A percentile compares a stretch with the other conserved stretches of the same genome.
These are phyloP conservation scores for Solanum tarijense DNA, from an alignment of 257 asterid genomes.

Conservation along the genomic window DNA sequence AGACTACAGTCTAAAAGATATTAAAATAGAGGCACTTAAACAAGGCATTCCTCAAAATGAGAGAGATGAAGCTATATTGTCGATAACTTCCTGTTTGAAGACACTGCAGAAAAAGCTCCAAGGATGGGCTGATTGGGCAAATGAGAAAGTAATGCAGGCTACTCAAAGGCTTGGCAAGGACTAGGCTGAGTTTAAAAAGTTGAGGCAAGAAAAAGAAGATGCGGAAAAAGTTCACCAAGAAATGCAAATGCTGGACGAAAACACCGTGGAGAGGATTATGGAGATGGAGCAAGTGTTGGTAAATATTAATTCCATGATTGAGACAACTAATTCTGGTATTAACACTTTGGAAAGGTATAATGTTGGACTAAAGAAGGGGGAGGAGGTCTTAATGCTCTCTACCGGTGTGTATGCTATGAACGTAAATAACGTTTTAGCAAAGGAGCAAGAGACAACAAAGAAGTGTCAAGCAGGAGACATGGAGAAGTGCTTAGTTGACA, in stretches of 20 bases:
- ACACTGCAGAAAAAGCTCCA: conserved; percentile 35
- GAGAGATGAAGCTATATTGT: conserved; percentile 34
- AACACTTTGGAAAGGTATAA: conserved; percentile 39
- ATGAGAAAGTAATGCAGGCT: conserved; percentile 61
- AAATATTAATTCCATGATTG: conserved; percentile 31
- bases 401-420: conserved; percentile 11
- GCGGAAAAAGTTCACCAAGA: conserved; percentile 40
- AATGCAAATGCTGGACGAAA: conserved; percentile 48
- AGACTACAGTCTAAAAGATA: conserved; percentile 32
- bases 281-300: conserved; percentile 58
- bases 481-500: conserved; percentile 27
- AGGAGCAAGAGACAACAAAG: conserved; percentile 43
- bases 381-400: conserved; percentile 34
- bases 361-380: conserved; percentile 17
- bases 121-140: conserved; percentile 57
- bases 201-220: conserved; percentile 67
- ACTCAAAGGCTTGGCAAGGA: conserved; percentile 53
- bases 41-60: conserved; percentile 25
- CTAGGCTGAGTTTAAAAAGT: conserved; percentile 40
- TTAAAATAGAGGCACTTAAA: conserved; percentile 45
- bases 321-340: conserved; percentile 23
- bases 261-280: not conserved
- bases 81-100: conserved; percentile 25
- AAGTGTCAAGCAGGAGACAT: conserved; percentile 27
- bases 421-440: conserved; percentile 28